phyloP scores from a whole-genome alignment of 1,284 basidiomycete genomes.

The Trichosporon coremiiforme region DNA sequence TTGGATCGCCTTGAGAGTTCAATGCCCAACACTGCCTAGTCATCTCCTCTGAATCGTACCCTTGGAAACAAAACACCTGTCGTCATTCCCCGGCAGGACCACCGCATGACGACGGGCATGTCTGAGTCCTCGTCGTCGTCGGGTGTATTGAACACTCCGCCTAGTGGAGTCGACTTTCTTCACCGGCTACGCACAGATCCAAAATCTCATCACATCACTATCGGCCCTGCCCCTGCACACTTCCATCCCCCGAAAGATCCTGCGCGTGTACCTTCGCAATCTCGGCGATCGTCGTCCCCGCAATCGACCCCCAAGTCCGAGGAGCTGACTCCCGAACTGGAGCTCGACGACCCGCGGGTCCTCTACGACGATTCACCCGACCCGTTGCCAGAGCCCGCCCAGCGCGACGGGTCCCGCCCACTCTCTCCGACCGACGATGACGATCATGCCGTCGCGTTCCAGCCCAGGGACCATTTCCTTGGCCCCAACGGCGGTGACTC shows the following conservation, averaged over 20 bases:
- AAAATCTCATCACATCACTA: constrained; percentile 8
- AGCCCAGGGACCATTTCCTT: not conserved
- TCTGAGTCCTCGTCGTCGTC: constrained; percentile 8
- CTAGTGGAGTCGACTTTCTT: constrained; percentile 12
- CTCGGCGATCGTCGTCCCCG: not conserved
- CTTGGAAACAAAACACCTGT: not conserved
- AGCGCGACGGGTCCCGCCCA: not conserved
- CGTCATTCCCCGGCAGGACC: not conserved
- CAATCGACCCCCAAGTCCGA: not conserved
- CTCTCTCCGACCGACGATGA: not conserved
- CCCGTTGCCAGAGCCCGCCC: not conserved
- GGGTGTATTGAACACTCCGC: not conserved
- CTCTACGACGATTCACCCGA: constrained; percentile 7
- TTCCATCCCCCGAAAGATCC: not conserved
- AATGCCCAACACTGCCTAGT: not conserved
- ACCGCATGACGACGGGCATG: not conserved
- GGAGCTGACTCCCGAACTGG: not conserved
- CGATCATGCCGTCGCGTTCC: constrained; percentile 1
- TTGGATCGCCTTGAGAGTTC: not conserved
- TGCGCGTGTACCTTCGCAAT: not conserved
- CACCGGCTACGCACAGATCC: constrained; percentile 10
- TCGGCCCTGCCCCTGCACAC: not conserved
- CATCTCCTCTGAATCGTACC: not conserved
- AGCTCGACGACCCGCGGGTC: not conserved
- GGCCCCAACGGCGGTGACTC: not conserved